Base-by-base conservation (phyloP, 495 filamentous ascomycete genomes). In the Trypethelium eluteriae region DNA sequence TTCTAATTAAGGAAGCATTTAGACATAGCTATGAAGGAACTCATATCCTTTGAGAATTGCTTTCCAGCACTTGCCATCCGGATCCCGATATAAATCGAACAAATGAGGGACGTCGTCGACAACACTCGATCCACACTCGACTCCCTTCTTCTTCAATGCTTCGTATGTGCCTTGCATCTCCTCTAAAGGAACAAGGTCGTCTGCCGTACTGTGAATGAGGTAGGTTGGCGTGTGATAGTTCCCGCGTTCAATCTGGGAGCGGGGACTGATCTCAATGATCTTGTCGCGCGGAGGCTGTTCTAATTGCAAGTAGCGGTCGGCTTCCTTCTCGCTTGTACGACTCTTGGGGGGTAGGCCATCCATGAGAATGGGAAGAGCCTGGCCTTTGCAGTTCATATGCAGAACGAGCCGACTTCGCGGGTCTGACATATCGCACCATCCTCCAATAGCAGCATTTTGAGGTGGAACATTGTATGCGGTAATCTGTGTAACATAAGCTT, bases 31-130 rank as follows among this genome's bases (percentile, higher is more conserved):
- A 53, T 5, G 18, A 14, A 53, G 18, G 18, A 53, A 53, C 5
- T 18, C 10, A 25, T 53, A 53, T 16, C 49, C 49, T 11, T 53
- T n/a, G 5, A 53, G 11, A 16, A 53, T n/a, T 14, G 49, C 49
- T 53, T 25, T 53, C 49, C 49, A 53, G 18, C 18, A 14, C 18
- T 18, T 11, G 16, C 18, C 18, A 53, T 53, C 49, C 14, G 41
- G 41, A 44, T 44, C 49, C n/a, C 49, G 49, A 53, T 53, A 53
- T 53, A 53, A 14, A 25, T 53, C 49, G 18, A 53, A 53, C 49
- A 53, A 53, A 53, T 53, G 49, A 14, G 49, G 49, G 5, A 53
- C 49, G 18, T 18, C 18, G 11, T 53, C 49, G 11, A 53, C 49
- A 25, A 53, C 18, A 14, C 49, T 53, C 18, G 18, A 25, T 16